A percentile compares a stretch with the other conserved stretches of the same genome.
phyloP scores from a whole-genome alignment of 192 early-diverging fungal species.

The Mortierella alpina region DNA sequence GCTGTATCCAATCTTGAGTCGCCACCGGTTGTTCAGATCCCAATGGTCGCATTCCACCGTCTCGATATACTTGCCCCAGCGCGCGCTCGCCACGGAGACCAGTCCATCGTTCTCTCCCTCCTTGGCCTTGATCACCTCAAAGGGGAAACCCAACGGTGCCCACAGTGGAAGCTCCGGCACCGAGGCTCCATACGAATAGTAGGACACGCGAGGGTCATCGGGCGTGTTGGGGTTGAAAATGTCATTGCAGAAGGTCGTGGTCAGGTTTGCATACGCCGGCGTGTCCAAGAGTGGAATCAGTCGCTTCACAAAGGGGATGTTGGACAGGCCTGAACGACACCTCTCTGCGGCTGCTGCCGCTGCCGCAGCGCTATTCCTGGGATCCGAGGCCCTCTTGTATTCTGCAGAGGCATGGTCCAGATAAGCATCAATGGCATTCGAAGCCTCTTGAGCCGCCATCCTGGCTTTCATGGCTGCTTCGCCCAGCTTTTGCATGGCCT shows the following conservation, averaged over 20 bases:
- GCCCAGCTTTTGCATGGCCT: conserved; percentile 39
- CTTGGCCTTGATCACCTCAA: conserved; percentile 77
- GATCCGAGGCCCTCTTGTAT: too few relatives aligned
- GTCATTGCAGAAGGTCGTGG: conserved; percentile 84
- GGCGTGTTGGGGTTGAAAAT: conserved; percentile 91
- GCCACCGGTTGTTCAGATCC: conserved; percentile 75
- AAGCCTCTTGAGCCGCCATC: conserved; percentile 24
- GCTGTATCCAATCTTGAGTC: conserved; percentile 53
- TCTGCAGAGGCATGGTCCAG: background rate
- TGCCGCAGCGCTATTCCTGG: too few relatives aligned
- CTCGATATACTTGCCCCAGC: conserved; percentile 90
- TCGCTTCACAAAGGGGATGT: conserved; percentile 57
- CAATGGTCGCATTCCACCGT: conserved; percentile 89
- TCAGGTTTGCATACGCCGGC: conserved; percentile 91
- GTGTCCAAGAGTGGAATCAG: conserved; percentile 84
- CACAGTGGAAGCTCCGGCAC: conserved; percentile 72
- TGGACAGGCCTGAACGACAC: background rate
- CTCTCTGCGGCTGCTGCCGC: too few relatives aligned
- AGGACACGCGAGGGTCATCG: conserved; percentile 77
- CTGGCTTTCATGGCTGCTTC: conserved; percentile 44
- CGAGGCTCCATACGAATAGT: conserved; percentile 84
- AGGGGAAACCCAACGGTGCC: conserved; percentile 82
- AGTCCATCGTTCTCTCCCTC: conserved; percentile 96
- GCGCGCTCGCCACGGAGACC: conserved; percentile 83
- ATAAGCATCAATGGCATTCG: conserved; percentile 4